These are phyloP conservation scores for Fusarium napiforme DNA, from an alignment of 2,329 filamentous ascomycete species.

Conservation along the genomic window DNA sequence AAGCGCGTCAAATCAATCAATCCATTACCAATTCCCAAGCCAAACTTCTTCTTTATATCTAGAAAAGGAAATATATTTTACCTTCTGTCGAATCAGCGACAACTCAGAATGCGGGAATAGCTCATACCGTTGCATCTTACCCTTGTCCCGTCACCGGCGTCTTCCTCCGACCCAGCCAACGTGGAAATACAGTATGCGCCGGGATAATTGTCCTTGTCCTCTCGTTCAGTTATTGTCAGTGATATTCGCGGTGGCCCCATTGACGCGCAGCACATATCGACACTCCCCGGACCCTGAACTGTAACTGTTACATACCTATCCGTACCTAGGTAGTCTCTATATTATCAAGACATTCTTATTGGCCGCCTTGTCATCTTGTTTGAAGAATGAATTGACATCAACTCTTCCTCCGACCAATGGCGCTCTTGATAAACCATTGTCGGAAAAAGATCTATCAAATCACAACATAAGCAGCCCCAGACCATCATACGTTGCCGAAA, in stretches of 20 bases:
- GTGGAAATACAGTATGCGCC: conserved; percentile 4
- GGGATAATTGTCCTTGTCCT: conserved; percentile 12
- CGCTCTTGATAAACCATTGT: conserved; percentile 15
- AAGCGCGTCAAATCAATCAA: conserved; percentile 28
- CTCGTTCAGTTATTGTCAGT: background rate
- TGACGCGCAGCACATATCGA: conserved; percentile 28
- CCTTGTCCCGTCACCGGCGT: conserved; percentile 25
- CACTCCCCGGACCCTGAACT: conserved; percentile 35
- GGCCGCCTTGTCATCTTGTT: conserved; percentile 44
- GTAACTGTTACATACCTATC: background rate
- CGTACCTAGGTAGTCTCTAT: conserved; percentile 5
- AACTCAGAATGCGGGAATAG: conserved; percentile 30
- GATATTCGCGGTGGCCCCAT: conserved; percentile 25
- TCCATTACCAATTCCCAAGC: conserved; percentile 38
- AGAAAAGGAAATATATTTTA: conserved; percentile 26
- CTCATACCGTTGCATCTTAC: conserved; percentile 28
- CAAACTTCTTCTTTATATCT: conserved; percentile 23
- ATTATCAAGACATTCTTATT: conserved; percentile 42
- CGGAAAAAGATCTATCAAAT: conserved; percentile 32
- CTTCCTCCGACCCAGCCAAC: conserved; percentile 27
- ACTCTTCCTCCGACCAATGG: conserved; percentile 36
- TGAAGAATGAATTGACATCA: conserved; percentile 48
- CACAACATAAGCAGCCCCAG: conserved; percentile 19
- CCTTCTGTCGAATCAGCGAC: conserved; percentile 36
- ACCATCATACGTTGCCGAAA: conserved; percentile 26